Base-by-base conservation (phyloP, 345 rosid species). In the Citrus glauca region DNA sequence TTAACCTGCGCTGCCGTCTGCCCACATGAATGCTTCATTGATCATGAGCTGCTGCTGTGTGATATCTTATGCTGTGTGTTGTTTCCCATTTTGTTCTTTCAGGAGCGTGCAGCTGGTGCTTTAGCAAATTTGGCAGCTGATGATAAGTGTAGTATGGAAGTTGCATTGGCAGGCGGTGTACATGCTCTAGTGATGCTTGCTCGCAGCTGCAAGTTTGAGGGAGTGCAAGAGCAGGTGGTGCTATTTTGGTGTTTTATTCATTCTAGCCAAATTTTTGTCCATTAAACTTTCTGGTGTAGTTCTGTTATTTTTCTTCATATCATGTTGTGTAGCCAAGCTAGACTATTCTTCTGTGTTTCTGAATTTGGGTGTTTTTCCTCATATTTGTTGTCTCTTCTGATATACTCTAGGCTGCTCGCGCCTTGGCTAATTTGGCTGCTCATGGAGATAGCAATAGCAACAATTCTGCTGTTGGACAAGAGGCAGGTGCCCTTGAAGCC, bases 391-490 rank as follows among this genome's bases (percentile, higher is more conserved):
- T 40, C 65, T 45, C 38, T 37, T 69, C 59, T 53, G 17, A n/a
- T 33, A 72, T 69, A 42, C 71, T 30, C 53, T 79, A 91, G 98
- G 98, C 96, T 87, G 97, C 98, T 81, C 97, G 97, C 30, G 97
- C 97, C 53, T 85, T 94, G 84, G 97, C 97, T 78, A 94, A 94
- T 81, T 85, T 94, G 85, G 98, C 98, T 85, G 96, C 98, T 87
- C 98, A 94, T 86, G 95, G 97, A 82, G 98, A 90, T 81, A 94
- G 96, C 86, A 94, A 94, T 74, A 89, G 86, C 45, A 93, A 93
- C 66, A 93, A 94, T 86, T 90, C 98, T 81, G 93, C 97, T n/a
- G 97, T 94, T 77, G 98, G 98, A 76, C 92, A 89, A 87, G 98
- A 94, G 83, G 87, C 86, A 77, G 98, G 97, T 80, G 98, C 97